phyloP scores from a whole-genome alignment of 1,284 basidiomycete genomes.

The Cystobasidium sp. region DNA sequence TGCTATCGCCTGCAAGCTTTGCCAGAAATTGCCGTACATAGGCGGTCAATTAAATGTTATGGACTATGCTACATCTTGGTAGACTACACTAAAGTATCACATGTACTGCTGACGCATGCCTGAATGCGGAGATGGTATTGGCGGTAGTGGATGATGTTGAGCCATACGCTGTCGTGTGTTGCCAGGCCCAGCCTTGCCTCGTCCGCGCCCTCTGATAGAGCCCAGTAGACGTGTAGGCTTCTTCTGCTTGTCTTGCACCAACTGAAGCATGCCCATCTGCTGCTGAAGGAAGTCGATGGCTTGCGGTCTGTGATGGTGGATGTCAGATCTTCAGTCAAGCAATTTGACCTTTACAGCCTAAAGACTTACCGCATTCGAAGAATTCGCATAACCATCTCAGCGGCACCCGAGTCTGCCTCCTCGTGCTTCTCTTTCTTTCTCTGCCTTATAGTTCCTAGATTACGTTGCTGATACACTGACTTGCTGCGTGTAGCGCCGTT shows the following conservation, averaged over 20 bases:
- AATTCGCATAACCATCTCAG: slow-evolving; percentile 89
- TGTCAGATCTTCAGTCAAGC: neutral
- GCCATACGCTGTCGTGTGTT: slow-evolving; percentile 13
- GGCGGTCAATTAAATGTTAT: neutral
- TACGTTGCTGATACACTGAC: slow-evolving; percentile 82
- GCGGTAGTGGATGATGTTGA: slow-evolving; percentile 22
- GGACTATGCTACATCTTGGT: slow-evolving; percentile 16
- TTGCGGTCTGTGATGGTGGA: slow-evolving; percentile 63
- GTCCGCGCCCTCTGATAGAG: slow-evolving; percentile 32
- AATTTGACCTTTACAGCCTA: neutral
- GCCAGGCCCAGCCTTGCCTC: slow-evolving; percentile 2
- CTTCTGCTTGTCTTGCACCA: slow-evolving; percentile 45
- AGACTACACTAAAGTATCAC: neutral
- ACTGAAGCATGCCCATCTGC: slow-evolving; percentile 60
- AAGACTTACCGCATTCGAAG: slow-evolving; percentile 75
- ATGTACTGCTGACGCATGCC: slow-evolving; percentile 21
- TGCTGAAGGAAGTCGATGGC: slow-evolving; percentile 88
- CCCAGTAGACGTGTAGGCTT: slow-evolving; percentile 41
- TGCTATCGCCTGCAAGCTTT: neutral
- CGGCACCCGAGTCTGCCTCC: slow-evolving; percentile 69
- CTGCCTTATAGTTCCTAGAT: slow-evolving; percentile 93
- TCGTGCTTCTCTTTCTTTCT: slow-evolving; percentile 90
- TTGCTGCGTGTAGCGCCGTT: slow-evolving; percentile 71
- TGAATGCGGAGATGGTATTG: slow-evolving; percentile 8
- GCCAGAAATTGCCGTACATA: neutral